Base-by-base conservation (phyloP, 164 flowering plant species). In the Magnolia changhungtana region DNA sequence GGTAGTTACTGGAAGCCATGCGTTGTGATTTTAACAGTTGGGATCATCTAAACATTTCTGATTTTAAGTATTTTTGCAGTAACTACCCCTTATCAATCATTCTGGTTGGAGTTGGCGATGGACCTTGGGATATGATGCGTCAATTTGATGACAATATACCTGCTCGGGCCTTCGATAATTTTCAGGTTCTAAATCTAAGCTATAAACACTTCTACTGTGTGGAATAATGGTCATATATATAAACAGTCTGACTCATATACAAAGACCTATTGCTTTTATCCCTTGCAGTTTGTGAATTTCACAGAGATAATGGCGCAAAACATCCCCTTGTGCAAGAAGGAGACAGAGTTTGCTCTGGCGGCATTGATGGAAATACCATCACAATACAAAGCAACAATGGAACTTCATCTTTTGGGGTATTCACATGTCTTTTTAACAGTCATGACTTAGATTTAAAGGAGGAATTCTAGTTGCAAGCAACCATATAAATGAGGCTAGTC, bases 281-380 rank as follows among this genome's bases (percentile, higher is more conserved):
- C 31, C 11, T 67, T 69, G 14, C 79, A 94, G 98, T 94, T 94
- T 87, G 97, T 93, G 76, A 93, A 95, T 79, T 95, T 95, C 70
- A 95, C 98, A 1, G 93, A 90, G 64, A 92, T 95, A 21, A 92
- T 95, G 97, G 76, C 88, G 37, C 90, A 89, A 86, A 87, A 86
- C 67, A 78, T 77, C 8, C 76, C 77, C 3, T 76, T 50, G 50
- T 52, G 83, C 23, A 85, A 88, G 69, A 95, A 90, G 81, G 98
- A 95, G 85, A 86, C 98, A 50, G 93, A 90, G 74, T 94, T 94
- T 83, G 97, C 98, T 59, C 90, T 94, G 55, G 50, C 93, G 75
- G 96, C 98, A 27, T 75, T 95, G 72, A 93, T 91, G 97, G 97
- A 95, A 81, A 88, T 92, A 80, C 98, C 97, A 74, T 73, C 91